Base-by-base conservation (phyloP, 345 rosid species). In the Rhodomyrtus tomentosa region DNA sequence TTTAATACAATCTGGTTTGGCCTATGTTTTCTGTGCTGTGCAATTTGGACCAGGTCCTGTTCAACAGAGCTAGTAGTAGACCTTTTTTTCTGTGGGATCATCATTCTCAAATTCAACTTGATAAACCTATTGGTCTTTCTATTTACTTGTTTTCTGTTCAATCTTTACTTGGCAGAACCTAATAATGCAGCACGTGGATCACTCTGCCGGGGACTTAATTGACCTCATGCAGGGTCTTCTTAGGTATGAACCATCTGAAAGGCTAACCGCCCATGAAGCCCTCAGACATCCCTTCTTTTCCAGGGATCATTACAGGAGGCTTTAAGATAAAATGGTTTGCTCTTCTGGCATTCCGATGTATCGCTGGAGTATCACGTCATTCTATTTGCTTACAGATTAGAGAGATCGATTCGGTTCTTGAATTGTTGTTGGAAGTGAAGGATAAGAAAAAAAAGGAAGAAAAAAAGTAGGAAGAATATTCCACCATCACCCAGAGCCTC, bases 131-230 rank as follows among this genome's bases (percentile, higher is more conserved):
- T 36, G 42, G 10, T 84, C 52, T 79, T n/a, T 74, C 29, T 48
- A 13, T 50, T n/a, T 73, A 10, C 58, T 50, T 45, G 22, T 56
- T 16, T 29, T 29, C 29, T 20, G 36, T 15, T 32, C 14, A 18
- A 24, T 29, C 68, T 55, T 81, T 54, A 36, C 82, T 83, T 42
- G 80, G 83, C 92, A 93, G 96, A 93, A 93, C 83, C 86, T 92
- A 10, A 93, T 94, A 82, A 92, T 92, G 96, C 93, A 87, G 88
- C 92, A 91, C 81, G 96, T 91, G 48, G 95, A 94, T 91, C 95
- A 94, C 90, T 94, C 93, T 2, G 95, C 94, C 15, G 92, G 93
- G 16, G 91, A 92, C 83, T 90, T 92, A 80, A 92, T 92, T n/a
- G 94, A 91, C 80, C 93, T 91, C 20, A 83, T 92, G 89, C 96